These are phyloP conservation scores for Kwoniella newhampshirensis DNA, from an alignment of 768 basidiomycete genomes.

Conservation along the genomic window DNA sequence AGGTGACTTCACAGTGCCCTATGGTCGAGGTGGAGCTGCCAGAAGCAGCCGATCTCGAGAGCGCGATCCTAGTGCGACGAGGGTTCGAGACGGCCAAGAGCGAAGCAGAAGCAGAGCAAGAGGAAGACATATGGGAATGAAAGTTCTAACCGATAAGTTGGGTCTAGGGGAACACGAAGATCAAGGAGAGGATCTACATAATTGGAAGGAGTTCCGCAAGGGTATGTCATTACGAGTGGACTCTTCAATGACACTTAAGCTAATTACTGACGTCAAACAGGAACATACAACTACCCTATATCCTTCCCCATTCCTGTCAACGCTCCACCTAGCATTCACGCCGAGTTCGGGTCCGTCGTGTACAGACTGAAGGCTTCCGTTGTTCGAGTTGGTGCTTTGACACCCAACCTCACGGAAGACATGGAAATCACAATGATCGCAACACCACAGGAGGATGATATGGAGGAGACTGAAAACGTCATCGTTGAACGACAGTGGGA, in stretches of 20 bases:
- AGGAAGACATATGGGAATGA: constrained; percentile 53
- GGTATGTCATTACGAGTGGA: constrained; percentile 57
- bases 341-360: constrained; percentile 70
- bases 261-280: constrained; percentile 54
- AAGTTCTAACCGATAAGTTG: constrained; percentile 46
- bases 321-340: constrained; percentile 72
- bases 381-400: constrained; percentile 79
- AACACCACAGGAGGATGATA: constrained; percentile 75
- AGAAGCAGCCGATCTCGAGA: constrained; percentile 20
- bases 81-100: constrained; percentile 14
- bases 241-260: neutral
- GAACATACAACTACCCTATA: constrained; percentile 91
- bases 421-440: constrained; percentile 75
- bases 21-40: constrained; percentile 48
- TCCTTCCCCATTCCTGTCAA: constrained; percentile 79
- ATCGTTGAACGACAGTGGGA: constrained; percentile 90
- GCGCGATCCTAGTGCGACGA: constrained; percentile 9
- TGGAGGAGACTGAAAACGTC: constrained; percentile 75
- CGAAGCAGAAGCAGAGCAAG: constrained; percentile 49
- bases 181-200: constrained; percentile 48
- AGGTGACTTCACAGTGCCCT: constrained; percentile 34
- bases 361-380: constrained; percentile 82
- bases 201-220: constrained; percentile 85
- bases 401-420: constrained; percentile 65
- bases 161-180: constrained; percentile 43